Evolutionary conservation across 495 filamentous ascomycete genomes (phyloP).

Genomic region (Penicillium pulvis): DNA sequence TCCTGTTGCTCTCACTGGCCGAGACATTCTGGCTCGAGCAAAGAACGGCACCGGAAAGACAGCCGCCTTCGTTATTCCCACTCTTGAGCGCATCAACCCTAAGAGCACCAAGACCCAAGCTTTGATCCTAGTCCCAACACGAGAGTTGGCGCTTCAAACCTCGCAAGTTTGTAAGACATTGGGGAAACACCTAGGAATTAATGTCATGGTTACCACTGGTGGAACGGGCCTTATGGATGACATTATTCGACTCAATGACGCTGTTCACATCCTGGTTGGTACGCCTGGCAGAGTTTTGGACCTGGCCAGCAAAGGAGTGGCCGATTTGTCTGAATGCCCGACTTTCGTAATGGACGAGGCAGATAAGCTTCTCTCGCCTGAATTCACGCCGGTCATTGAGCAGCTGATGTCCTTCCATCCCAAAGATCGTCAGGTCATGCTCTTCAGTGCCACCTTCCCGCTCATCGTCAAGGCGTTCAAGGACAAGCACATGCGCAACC

Average conservation of each 20-base stretch:
- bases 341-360: conserved; percentile 99
- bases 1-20: conserved; percentile 89
- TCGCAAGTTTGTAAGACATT: conserved; percentile 98
- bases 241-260: conserved; percentile 89
- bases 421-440: conserved; percentile 96
- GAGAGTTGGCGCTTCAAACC: conserved; percentile 98
- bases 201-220: conserved; percentile 99
- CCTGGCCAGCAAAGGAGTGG: conserved; percentile 89
- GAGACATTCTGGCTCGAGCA: conserved; percentile 93
- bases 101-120: conserved; percentile 94
- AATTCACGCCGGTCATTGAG: conserved; percentile 97
- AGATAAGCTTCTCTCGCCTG: conserved; percentile 92
- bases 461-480: conserved; percentile 96
- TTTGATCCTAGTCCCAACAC: conserved; percentile 91
- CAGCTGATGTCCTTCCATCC: conserved; percentile 91
- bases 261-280: conserved; percentile 96
- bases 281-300: conserved; percentile 96
- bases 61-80: conserved; percentile 94
- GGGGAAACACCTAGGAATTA: conserved; percentile 93
- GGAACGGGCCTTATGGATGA: conserved; percentile 94
- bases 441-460: conserved; percentile 97
- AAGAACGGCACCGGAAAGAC: conserved; percentile 99
- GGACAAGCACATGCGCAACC: conserved; percentile 94
- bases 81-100: conserved; percentile 92
- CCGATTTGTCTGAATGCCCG: conserved; percentile 92